Evolutionary conservation across 2,329 filamentous ascomycete species (phyloP).

Genomic region (Chalaropsis thielavioides): DNA sequence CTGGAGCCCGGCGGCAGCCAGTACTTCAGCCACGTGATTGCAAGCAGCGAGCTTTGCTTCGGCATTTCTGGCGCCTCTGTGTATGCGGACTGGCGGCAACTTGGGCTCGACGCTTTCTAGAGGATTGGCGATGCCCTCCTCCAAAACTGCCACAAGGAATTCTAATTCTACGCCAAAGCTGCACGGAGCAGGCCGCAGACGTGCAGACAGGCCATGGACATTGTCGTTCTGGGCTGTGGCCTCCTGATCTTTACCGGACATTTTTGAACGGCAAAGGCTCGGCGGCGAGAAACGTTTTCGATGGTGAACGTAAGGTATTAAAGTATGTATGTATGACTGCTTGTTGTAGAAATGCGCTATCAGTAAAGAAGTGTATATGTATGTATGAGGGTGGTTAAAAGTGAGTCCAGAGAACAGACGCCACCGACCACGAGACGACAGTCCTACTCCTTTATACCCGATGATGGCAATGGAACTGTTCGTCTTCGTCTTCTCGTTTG

Average conservation of each 20-base stretch:
- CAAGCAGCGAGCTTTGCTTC: conserved; percentile 8
- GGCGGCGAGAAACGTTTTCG: no score
- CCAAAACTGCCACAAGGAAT: conserved; percentile 19
- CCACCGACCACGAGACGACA: no score
- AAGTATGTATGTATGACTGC: no score
- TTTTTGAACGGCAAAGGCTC: not conserved
- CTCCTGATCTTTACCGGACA: not conserved
- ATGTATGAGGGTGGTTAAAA: no score
- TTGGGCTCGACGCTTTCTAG: conserved; percentile 11
- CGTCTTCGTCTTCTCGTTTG: not conserved
- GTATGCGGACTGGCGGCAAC: not conserved
- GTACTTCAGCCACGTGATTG: conserved; percentile 18
- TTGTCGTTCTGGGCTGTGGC: not conserved
- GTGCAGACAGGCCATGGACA: not conserved
- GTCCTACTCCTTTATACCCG: no score
- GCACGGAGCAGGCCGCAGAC: conserved; percentile 9
- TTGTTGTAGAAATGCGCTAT: no score
- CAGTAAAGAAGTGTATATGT: no score
- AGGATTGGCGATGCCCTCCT: conserved; percentile 17
- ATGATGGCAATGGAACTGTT: no score
- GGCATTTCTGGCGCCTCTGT: not conserved
- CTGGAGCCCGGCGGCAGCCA: conserved; percentile 21
- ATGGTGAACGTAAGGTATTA: no score
- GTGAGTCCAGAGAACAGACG: no score
- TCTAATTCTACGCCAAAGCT: conserved; percentile 24